These are phyloP conservation scores for Pachysolen tannophilus DNA, from an alignment of 805 yeast genomes.

Conservation along the genomic window DNA sequence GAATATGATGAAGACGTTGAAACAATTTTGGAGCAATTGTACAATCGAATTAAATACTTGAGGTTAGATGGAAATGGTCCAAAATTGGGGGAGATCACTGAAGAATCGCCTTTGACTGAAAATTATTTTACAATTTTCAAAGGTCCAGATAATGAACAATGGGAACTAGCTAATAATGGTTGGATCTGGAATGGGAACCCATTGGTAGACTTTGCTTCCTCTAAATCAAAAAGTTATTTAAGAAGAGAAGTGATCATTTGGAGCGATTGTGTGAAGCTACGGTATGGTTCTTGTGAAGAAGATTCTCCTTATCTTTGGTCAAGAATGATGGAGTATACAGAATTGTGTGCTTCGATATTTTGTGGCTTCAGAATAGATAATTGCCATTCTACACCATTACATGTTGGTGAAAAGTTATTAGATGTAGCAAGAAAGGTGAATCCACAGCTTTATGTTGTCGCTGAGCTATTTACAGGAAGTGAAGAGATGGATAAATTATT, in stretches of 20 bases:
- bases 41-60: conserved; percentile 67
- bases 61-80: conserved; percentile 83
- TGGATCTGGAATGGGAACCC: conserved; percentile 99
- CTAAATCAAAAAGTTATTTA: conserved; percentile 68
- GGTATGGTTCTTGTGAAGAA: conserved; percentile 70
- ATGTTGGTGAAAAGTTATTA: conserved; percentile 82
- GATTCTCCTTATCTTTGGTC: conserved; percentile 91
- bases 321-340: conserved; percentile 73
- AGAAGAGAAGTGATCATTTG: conserved; percentile 92
- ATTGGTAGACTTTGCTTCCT: conserved; percentile 84
- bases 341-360: conserved; percentile 63
- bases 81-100: conserved; percentile 56
- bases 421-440: conserved; percentile 83
- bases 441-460: conserved; percentile 86
- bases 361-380: conserved; percentile 91
- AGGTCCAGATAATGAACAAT: conserved; percentile 42
- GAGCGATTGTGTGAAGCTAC: conserved; percentile 93
- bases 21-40: conserved; percentile 60
- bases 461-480: conserved; percentile 90
- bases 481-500: conserved; percentile 84
- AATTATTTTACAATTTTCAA: conserved; percentile 77
- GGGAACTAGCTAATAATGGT: conserved; percentile 88
- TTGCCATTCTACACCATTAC: conserved; percentile 93
- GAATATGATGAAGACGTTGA: conserved; percentile 68
- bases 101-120: conserved; percentile 61